Conservation (phyloP, 2,329 filamentous ascomycete species). For the Penicillium sp. region DNA sequence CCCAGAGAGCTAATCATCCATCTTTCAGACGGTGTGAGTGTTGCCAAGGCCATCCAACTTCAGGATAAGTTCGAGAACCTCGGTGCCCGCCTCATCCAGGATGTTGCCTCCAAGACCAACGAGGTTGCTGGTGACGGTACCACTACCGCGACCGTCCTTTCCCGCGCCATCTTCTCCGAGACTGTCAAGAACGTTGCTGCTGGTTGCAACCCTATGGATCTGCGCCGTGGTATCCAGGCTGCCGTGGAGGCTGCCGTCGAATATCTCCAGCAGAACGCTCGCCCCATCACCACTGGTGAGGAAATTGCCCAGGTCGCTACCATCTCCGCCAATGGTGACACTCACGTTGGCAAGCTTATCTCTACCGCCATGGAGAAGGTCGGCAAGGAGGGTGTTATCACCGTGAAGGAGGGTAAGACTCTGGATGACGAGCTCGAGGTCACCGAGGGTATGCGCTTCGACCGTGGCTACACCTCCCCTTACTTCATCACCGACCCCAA, state of each 20-base stretch:
- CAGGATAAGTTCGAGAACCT: constrained; percentile 99
- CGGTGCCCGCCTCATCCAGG: constrained; percentile 91
- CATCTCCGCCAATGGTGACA: constrained; percentile 96
- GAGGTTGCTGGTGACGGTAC: constrained; percentile 98
- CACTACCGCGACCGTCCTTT: constrained; percentile 95
- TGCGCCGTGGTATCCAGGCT: constrained; percentile 93
- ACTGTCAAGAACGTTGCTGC: constrained; percentile 99
- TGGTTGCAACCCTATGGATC: constrained; percentile 99
- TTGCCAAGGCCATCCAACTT: constrained; percentile 83
- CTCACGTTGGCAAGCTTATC: constrained; percentile 91
- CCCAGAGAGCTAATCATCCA: constrained; percentile 15
- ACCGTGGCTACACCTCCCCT: constrained; percentile 95
- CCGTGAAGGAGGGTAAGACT: constrained; percentile 99
- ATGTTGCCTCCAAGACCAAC: constrained; percentile 99
- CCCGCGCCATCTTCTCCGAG: constrained; percentile 98
- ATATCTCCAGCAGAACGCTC: constrained; percentile 92
- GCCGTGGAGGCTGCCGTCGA: constrained; percentile 93
- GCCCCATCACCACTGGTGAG: constrained; percentile 93
- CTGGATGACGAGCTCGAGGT: constrained; percentile 96
- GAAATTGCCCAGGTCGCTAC: constrained; percentile 98
- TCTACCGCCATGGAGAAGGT: constrained; percentile 99
- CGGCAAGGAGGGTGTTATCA: constrained; percentile 99
- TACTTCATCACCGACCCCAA: constrained; percentile 99
- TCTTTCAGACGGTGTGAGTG: constrained; percentile 74
- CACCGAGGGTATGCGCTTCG: constrained; percentile 99